Evolutionary conservation across 2,329 filamentous ascomycete genomes (phyloP).

Genomic region (Xylaria sp.): DNA sequence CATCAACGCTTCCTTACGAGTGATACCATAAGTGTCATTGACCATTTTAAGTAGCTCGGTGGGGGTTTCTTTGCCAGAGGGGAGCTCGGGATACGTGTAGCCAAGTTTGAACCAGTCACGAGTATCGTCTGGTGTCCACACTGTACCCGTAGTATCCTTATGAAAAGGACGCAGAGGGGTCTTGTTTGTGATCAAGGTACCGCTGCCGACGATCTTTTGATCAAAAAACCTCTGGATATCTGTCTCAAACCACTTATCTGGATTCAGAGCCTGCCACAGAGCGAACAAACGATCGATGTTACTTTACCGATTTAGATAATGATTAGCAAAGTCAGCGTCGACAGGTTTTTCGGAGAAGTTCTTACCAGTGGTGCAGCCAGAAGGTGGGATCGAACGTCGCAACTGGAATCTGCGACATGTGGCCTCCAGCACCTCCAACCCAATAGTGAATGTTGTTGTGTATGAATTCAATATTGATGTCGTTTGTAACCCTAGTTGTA

Average conservation of each 20-base stretch:
- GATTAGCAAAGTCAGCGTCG: not conserved
- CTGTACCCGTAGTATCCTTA: slow-evolving; percentile 31
- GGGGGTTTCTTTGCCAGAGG: slow-evolving; percentile 23
- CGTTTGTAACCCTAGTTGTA: slow-evolving; percentile 25
- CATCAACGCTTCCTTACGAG: slow-evolving; percentile 26
- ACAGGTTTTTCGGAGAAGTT: not conserved
- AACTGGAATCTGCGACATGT: slow-evolving; percentile 65
- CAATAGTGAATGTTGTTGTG: slow-evolving; percentile 54
- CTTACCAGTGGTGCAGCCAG: slow-evolving; percentile 69
- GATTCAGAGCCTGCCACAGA: slow-evolving; percentile 35
- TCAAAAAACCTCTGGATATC: slow-evolving; percentile 36
- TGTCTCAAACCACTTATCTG: slow-evolving; percentile 34
- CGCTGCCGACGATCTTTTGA: slow-evolving; percentile 36
- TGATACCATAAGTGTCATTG: slow-evolving; percentile 34
- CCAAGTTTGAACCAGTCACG: slow-evolving; percentile 33
- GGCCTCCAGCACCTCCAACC: slow-evolving; percentile 54
- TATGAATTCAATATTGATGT: slow-evolving; percentile 52
- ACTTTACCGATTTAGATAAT: slow-evolving; percentile 4
- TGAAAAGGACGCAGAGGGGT: slow-evolving; percentile 35
- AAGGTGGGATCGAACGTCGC: slow-evolving; percentile 73
- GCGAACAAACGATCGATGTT: slow-evolving; percentile 38
- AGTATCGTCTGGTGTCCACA: slow-evolving; percentile 32
- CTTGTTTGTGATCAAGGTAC: slow-evolving; percentile 34
- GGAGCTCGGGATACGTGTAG: slow-evolving; percentile 37
- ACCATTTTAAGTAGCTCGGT: slow-evolving; percentile 28